These are phyloP conservation scores for Lithohypha guttulata DNA, from an alignment of 2,329 filamentous ascomycete species.

Conservation along the genomic window DNA sequence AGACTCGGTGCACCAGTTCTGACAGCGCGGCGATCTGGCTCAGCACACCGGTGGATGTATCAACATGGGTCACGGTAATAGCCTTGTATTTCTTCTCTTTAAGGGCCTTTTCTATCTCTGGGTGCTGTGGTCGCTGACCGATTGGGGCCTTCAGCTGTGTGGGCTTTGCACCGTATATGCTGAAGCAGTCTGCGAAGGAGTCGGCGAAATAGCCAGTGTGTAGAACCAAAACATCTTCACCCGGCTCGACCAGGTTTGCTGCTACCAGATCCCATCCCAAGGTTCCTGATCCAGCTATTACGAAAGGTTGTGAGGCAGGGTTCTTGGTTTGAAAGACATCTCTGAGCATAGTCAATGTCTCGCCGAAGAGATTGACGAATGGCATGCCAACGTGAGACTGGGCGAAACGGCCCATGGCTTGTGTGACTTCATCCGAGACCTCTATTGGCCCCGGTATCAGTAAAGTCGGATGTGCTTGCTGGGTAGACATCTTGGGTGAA, in stretches of 20 bases:
- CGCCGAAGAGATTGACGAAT: slow-evolving; percentile 85
- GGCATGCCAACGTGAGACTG: slow-evolving; percentile 86
- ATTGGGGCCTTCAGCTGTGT: slow-evolving; percentile 85
- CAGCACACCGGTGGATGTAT: slow-evolving; percentile 91
- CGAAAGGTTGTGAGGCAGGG: slow-evolving; percentile 73
- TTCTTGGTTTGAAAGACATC: slow-evolving; percentile 89
- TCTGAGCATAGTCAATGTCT: slow-evolving; percentile 76
- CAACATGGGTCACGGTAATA: slow-evolving; percentile 90
- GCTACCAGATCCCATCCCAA: slow-evolving; percentile 94
- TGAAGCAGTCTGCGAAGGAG: slow-evolving; percentile 83
- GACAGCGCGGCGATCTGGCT: slow-evolving; percentile 79
- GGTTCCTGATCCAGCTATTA: slow-evolving; percentile 89
- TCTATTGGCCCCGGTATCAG: slow-evolving; percentile 74
- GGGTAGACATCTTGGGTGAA: slow-evolving; percentile 23
- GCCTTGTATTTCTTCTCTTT: slow-evolving; percentile 89
- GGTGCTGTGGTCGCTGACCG: slow-evolving; percentile 73
- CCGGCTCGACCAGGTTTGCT: slow-evolving; percentile 82
- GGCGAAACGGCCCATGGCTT: slow-evolving; percentile 22
- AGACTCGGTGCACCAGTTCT: slow-evolving; percentile 72
- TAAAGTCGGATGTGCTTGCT: slow-evolving; percentile 58
- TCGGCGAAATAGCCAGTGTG: slow-evolving; percentile 97
- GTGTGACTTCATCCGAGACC: slow-evolving; percentile 19
- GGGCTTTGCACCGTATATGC: slow-evolving; percentile 79
- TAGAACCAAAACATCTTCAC: slow-evolving; percentile 82
- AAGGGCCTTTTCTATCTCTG: slow-evolving; percentile 79